Conservation (phyloP, 352 stramenopile genomes). For the Globisporangium iwayamae region DNA sequence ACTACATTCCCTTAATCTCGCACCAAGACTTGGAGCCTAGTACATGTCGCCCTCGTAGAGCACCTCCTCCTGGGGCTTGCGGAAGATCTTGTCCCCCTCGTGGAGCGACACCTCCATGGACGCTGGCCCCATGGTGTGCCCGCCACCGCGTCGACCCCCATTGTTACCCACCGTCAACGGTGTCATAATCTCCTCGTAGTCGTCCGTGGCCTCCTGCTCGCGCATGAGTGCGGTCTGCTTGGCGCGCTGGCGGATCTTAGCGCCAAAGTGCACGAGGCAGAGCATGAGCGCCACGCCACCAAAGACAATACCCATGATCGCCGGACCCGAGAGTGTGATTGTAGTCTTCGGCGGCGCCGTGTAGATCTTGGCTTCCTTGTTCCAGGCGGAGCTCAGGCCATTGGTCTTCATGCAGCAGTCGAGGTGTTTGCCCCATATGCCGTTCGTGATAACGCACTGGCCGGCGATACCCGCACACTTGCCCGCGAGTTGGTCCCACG, state of each 20-base stretch:
- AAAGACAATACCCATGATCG: slow-evolving; percentile 80
- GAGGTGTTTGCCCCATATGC: slow-evolving; percentile 79
- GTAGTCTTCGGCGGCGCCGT: slow-evolving; percentile 38
- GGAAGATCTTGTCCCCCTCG: slow-evolving; percentile 88
- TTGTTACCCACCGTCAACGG: slow-evolving; percentile 40
- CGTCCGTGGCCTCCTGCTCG: slow-evolving; percentile 84
- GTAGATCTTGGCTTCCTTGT: slow-evolving; percentile 58
- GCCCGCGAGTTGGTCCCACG: slow-evolving; percentile 75
- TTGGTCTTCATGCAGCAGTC: slow-evolving; percentile 68
- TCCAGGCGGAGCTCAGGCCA: slow-evolving; percentile 60
- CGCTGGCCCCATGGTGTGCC: slow-evolving; percentile 60
- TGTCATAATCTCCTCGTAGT: slow-evolving; percentile 91
- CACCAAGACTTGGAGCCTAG: slow-evolving; percentile 27
- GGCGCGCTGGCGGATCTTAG: slow-evolving; percentile 77
- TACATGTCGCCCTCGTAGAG: slow-evolving; percentile 90
- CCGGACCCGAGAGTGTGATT: slow-evolving; percentile 59
- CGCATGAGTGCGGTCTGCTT: slow-evolving; percentile 83
- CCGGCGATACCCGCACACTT: slow-evolving; percentile 78
- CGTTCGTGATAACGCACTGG: slow-evolving; percentile 83
- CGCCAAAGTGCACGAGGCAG: slow-evolving; percentile 77
- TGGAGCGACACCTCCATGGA: slow-evolving; percentile 80
- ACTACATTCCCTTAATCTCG: no score
- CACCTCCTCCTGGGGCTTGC: slow-evolving; percentile 77
- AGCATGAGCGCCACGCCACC: slow-evolving; percentile 78
- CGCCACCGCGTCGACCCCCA: slow-evolving; percentile 11